Percentiles rank a stretch among this genome's conserved stretches.
These are phyloP conservation scores for Euryodendron excelsum DNA, from an alignment of 148 eudicot species.

Conservation along the genomic window DNA sequence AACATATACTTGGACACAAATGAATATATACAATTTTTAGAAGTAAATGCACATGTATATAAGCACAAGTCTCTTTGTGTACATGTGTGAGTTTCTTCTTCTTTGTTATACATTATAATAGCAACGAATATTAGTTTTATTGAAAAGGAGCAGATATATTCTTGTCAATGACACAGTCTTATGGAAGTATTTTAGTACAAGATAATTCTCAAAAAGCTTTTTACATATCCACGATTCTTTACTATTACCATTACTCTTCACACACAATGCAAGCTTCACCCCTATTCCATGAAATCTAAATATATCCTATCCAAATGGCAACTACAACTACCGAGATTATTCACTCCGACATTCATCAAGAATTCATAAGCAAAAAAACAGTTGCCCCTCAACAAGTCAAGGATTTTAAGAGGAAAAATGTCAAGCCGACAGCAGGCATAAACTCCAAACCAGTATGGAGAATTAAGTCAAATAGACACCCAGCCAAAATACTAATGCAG, in stretches of 20 bases:
- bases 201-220: neutral
- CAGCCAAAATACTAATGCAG: neutral
- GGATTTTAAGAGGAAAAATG: neutral
- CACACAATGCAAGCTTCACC: neutral
- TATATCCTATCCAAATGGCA: neutral
- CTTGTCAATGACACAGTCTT: neutral
- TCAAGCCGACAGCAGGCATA: neutral
- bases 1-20: no score
- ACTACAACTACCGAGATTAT: slow-evolving; percentile 1
- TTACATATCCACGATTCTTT: neutral
- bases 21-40: no score
- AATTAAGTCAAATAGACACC: neutral
- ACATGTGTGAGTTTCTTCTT: no score
- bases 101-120: neutral
- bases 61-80: no score
- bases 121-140: neutral
- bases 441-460: neutral
- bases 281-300: neutral
- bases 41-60: no score
- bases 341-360: neutral
- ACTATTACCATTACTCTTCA: neutral
- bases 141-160: neutral
- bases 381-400: neutral
- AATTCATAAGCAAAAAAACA: neutral
- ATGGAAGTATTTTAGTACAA: neutral